A percentile compares a stretch with the other conserved stretches of the same genome.
phyloP scores from a whole-genome alignment of 2,329 filamentous ascomycete genomes.

The Cladophialophora immunda region DNA sequence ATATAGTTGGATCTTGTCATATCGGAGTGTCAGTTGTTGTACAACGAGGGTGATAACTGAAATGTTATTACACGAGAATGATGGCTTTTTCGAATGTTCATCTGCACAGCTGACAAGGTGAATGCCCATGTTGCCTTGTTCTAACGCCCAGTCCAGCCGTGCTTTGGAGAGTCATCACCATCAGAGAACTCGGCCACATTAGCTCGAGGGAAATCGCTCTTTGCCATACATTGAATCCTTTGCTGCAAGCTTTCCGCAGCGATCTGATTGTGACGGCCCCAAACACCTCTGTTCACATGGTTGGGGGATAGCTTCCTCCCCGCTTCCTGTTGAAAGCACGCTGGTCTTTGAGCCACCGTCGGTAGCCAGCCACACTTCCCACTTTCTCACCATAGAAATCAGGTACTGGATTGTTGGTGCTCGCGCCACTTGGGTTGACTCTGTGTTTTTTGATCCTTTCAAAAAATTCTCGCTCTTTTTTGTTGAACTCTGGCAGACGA shows the following conservation, averaged over 20 bases:
- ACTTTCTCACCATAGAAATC: slow-evolving; percentile 99
- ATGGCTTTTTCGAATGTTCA: not conserved
- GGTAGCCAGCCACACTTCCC: slow-evolving; percentile 86
- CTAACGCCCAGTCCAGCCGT: not conserved
- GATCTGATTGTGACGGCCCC: not conserved
- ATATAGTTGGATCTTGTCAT: slow-evolving; percentile 22
- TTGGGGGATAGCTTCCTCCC: slow-evolving; percentile 38
- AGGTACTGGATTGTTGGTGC: slow-evolving; percentile 89
- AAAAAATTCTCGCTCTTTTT: slow-evolving; percentile 96
- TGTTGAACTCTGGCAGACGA: slow-evolving; percentile 44
- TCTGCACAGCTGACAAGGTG: not conserved
- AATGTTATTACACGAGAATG: slow-evolving; percentile 31
- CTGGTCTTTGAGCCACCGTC: slow-evolving; percentile 97
- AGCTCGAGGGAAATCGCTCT: slow-evolving; percentile 1
- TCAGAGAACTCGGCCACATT: not conserved
- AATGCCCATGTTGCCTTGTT: not conserved
- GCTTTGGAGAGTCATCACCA: not conserved
- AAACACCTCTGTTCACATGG: slow-evolving; percentile 9
- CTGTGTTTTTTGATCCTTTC: slow-evolving; percentile 88
- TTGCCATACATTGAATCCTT: slow-evolving; percentile 4
- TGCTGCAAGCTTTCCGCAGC: not conserved
- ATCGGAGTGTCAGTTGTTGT: slow-evolving; percentile 33
- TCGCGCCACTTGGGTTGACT: slow-evolving; percentile 88
- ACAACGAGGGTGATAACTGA: slow-evolving; percentile 30
- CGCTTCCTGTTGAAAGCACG: slow-evolving; percentile 95